phyloP scores from a whole-genome alignment of 2,329 filamentous ascomycete species.

The Aureobasidium mangrovei region DNA sequence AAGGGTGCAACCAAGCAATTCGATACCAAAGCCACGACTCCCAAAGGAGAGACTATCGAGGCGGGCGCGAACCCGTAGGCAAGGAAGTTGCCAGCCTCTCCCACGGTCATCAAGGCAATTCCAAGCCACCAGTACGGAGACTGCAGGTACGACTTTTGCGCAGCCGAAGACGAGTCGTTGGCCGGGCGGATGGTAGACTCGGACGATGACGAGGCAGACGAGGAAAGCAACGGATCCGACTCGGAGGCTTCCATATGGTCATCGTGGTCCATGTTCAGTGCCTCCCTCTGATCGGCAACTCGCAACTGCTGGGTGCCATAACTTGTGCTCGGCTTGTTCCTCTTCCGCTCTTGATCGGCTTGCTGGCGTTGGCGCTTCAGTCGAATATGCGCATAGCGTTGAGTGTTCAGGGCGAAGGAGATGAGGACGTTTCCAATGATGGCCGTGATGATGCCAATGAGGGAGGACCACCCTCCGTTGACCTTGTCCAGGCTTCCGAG shows the following conservation, averaged over 20 bases:
- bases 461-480: constrained; percentile 63
- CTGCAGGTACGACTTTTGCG: constrained; percentile 66
- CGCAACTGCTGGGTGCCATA: constrained; percentile 39
- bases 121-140: constrained; percentile 97
- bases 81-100: constrained; percentile 92
- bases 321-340: constrained; percentile 15
- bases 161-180: constrained; percentile 26
- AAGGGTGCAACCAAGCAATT: constrained; percentile 96
- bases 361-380: constrained; percentile 60
- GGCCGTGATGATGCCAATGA: constrained; percentile 90
- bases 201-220: constrained; percentile 31
- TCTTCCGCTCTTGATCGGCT: constrained; percentile 26
- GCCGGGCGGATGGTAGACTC: constrained; percentile 32
- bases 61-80: constrained; percentile 97
- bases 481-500: background rate
- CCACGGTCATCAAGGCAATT: constrained; percentile 83
- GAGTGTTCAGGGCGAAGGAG: constrained; percentile 89
- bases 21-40: constrained; percentile 91
- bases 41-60: constrained; percentile 91
- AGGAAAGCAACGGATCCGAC: constrained; percentile 43
- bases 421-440: constrained; percentile 91
- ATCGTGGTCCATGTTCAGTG: constrained; percentile 19
- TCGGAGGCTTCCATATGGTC: constrained; percentile 35
- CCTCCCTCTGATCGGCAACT: constrained; percentile 25
- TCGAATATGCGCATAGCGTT: constrained; percentile 87